phyloP scores from a whole-genome alignment of 768 basidiomycete species.

The Naganishia randhawae region DNA sequence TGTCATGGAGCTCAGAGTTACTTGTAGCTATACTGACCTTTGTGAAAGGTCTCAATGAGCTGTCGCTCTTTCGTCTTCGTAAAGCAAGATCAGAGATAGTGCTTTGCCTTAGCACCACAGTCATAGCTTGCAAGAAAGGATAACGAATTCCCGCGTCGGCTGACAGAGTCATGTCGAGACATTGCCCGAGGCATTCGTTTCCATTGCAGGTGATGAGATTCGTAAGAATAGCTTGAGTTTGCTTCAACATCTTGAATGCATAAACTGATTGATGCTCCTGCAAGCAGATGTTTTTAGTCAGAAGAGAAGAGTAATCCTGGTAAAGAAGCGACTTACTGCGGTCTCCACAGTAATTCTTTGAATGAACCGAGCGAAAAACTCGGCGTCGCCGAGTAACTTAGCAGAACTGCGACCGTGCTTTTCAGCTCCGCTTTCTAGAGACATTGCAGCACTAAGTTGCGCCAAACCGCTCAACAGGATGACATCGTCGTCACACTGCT shows the following conservation, averaged over 20 bases:
- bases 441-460: slow-evolving; percentile 16
- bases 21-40: slow-evolving; percentile 1
- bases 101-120: slow-evolving; percentile 12
- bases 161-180: slow-evolving; percentile 15
- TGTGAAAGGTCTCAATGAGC: slow-evolving; percentile 14
- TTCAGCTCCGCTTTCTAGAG: background rate
- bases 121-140: slow-evolving; percentile 22
- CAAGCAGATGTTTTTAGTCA: too few relatives aligned
- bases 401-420: background rate
- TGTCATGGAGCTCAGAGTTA: background rate
- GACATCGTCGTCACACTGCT: slow-evolving; percentile 21
- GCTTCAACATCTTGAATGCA: slow-evolving; percentile 17
- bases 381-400: slow-evolving; percentile 3
- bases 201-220: slow-evolving; percentile 16
- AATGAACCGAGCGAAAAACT: slow-evolving; percentile 21
- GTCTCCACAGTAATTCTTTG: slow-evolving; percentile 16
- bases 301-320: background rate
- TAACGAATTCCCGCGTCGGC: slow-evolving; percentile 8
- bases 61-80: slow-evolving; percentile 11
- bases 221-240: slow-evolving; percentile 12
- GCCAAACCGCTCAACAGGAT: slow-evolving; percentile 1
- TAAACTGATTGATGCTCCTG: slow-evolving; percentile 18
- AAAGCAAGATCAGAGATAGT: slow-evolving; percentile 8
- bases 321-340: background rate
- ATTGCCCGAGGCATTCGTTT: slow-evolving; percentile 9